phyloP scores from a whole-genome alignment of 78 protist species.

The Dictyostelium purpureum region DNA sequence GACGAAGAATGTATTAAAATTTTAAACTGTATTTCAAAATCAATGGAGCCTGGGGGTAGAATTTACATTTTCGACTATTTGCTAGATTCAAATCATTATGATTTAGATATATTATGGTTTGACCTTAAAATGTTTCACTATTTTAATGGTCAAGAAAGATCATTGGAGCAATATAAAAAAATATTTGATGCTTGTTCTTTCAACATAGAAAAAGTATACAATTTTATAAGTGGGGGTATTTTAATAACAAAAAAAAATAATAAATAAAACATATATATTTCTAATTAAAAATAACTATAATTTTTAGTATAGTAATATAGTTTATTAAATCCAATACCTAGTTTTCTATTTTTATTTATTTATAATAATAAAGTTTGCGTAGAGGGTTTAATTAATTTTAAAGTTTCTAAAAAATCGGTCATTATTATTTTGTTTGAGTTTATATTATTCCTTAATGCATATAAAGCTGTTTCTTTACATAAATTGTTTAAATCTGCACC shows the following conservation, averaged over 20 bases:
- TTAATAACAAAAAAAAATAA: no score
- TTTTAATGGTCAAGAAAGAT: background rate
- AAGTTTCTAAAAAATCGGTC: background rate
- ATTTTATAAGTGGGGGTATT: no score
- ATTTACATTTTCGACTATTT: conserved; percentile 5
- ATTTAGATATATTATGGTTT: background rate
- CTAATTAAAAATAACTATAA: no score
- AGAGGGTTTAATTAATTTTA: background rate
- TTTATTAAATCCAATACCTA: no score
- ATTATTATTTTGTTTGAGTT: background rate
- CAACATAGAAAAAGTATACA: background rate
- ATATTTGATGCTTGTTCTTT: background rate
- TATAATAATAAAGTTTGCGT: background rate
- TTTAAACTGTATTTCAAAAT: background rate
- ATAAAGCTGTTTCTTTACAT: conserved; percentile 87
- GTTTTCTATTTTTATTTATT: background rate
- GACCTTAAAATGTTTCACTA: background rate
- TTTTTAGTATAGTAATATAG: no score
- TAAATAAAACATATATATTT: no score
- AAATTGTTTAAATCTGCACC: conserved; percentile 89
- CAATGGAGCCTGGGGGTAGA: conserved; percentile 9
- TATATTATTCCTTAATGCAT: conserved; percentile 64
- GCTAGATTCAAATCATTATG: background rate
- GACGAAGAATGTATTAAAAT: background rate
- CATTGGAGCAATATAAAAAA: background rate